Evolutionary conservation across 106 monocot species (phyloP).

Genomic region (Xerophyta viscosa): DNA sequence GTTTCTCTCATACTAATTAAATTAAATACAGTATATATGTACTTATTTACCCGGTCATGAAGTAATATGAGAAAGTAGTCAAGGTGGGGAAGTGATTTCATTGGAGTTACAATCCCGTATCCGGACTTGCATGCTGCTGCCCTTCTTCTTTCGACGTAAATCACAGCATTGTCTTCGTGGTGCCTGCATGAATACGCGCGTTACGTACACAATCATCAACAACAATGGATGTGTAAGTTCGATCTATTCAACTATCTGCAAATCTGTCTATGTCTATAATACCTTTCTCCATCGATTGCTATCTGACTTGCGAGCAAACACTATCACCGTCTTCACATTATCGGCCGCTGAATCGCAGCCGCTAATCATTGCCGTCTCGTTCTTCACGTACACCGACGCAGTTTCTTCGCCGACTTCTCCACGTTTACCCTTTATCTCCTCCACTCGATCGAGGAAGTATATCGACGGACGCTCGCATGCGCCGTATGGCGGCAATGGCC

Average conservation of each 20-base stretch:
- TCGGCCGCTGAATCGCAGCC: constrained; percentile 20
- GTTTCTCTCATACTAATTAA: no score
- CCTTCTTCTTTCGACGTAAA: constrained; percentile 12
- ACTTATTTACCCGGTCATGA: no score
- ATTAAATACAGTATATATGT: no score
- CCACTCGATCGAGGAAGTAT: constrained; percentile 38
- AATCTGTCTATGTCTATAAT: background rate
- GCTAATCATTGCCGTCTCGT: constrained; percentile 9
- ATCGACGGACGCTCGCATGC: constrained; percentile 39
- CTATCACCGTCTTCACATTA: constrained; percentile 33
- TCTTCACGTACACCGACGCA: background rate
- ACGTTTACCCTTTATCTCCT: background rate
- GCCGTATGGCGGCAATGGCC: constrained; percentile 3
- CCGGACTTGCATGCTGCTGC: constrained; percentile 28
- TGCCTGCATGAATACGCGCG: constrained; percentile 28
- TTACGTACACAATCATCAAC: no score
- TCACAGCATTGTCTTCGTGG: constrained; percentile 75
- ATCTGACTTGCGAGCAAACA: constrained; percentile 40
- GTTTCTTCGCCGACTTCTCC: background rate
- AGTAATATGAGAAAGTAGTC: no score
- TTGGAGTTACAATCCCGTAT: constrained; percentile 36
- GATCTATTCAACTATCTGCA: no score
- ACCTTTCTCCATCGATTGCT: constrained; percentile 46
- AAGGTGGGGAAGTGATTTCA: constrained; percentile 35
- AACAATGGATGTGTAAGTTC: no score